Conservation (phyloP, 2,329 filamentous ascomycete genomes). For the Sporothrix mexicana region DNA sequence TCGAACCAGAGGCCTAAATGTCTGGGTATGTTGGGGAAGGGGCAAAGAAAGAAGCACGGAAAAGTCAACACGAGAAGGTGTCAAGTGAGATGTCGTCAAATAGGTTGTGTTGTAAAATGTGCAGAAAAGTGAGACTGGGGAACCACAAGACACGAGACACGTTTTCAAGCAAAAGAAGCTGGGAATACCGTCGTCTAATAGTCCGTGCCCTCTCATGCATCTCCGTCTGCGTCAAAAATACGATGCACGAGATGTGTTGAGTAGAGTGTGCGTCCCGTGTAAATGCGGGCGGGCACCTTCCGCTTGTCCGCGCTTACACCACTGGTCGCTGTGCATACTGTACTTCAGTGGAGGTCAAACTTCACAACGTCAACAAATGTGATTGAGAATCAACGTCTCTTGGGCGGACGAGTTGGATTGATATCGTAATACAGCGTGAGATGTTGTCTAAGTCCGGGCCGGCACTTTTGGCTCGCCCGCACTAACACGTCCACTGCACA, state of each 20-base stretch:
- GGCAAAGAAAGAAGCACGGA: not conserved
- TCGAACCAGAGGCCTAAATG: constrained; percentile 34
- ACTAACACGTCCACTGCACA: not conserved
- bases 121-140: not conserved
- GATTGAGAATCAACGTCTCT: too few relatives aligned
- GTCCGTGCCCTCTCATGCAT: not conserved
- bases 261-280: too few relatives aligned
- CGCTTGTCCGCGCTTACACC: constrained; percentile 6
- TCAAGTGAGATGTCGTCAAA: not conserved
- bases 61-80: not conserved
- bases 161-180: not conserved
- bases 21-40: constrained; percentile 27
- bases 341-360: not conserved
- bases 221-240: not conserved
- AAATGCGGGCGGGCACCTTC: not conserved
- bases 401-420: not conserved
- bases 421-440: not conserved
- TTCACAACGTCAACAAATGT: too few relatives aligned
- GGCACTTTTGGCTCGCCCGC: not conserved
- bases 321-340: not conserved
- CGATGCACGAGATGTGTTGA: not conserved
- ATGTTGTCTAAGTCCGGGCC: not conserved
- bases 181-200: not conserved
- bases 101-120: not conserved
- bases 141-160: not conserved